Evolutionary conservation across 2,329 filamentous ascomycete genomes (phyloP), one percentile per base, ranked within the genome.

Genomic region (Exserohilum turcica): DNA sequence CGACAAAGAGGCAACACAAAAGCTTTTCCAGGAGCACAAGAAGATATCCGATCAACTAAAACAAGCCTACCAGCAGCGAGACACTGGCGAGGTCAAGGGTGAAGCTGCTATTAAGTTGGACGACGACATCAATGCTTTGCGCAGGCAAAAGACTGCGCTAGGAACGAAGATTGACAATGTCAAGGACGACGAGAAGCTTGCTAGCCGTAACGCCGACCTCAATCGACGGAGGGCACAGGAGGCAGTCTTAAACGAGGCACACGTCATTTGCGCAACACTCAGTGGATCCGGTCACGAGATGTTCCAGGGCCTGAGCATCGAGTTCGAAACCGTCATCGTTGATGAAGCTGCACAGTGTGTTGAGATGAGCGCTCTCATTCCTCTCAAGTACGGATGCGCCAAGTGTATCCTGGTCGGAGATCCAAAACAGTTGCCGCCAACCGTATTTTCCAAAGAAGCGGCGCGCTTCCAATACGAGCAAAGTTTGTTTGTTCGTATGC

Each of bases 271-370:
- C 74, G 90, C 93, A 36, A 99, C 94, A 0, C 85, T 99, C 43
- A 97, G 92, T 73, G 94, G 93, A 66, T 93, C 89, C 74, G 94
- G 94, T 3, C 95, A 99, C 68, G 94, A 99, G 63, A 96, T 97
- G 86, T 96, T 99, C 78, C 91, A 93, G 75, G 89, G 88, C 64
- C 78, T 99, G 50, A 92, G 90, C 65, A 91, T 99, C 45, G 94
- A 99, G 74, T 99, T 99, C 63, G 94, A 99, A 76, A 97, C 94
- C 0, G 94, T 99, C 61, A 90, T 99, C 64, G 97, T 99, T 59
- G 94, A 99, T 67, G 94, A 99, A 77, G 94, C 94, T 3, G 94
- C 94, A 13, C 94, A 99, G 80, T 99, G 93, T 74, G 95, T 99
- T 56, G 94, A 99, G 77, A 83, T 99, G 70, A 96, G 92, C 69